Evolutionary conservation across 2,329 filamentous ascomycete genomes (phyloP), one percentile per base, ranked within the genome.

Genomic region (Fusarium nanum): DNA sequence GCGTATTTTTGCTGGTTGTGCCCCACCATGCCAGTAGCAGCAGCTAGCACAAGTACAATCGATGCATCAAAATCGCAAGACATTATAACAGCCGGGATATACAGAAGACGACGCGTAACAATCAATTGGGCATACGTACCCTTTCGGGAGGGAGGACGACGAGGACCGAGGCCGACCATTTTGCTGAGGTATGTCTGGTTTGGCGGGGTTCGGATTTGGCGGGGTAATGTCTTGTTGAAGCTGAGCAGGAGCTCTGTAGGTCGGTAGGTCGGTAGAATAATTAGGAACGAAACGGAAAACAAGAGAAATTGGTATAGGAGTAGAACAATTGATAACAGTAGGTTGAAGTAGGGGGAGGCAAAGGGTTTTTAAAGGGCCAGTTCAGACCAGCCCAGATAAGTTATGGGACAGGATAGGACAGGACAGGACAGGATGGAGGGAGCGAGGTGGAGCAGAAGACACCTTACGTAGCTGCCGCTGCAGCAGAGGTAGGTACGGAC

Each of bases 141-240:
- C 87, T 92, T 93, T 73, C 84, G 81, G 75, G 82, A 83, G 74
- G 83, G 83, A 71, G 83, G 83, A 77, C 81, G 83, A 77, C 83
- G 82, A 75, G 83, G 83, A 79, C 84, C 84, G 68, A 85, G 79
- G 70, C 83, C 83, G 74, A 85, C 84, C 84, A 86, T 86, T 77
- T 79, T 84, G 79, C 70, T 25, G 46, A 60, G 68, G 53, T 75
- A 60, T 66, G 64, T 72, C 73, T 78, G 70, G 71, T 73, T 73
- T 77, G 71, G 73, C 72, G 78, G 77, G 80, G 78, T 77, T 72
- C 77, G 77, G 76, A 77, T 77, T 72, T 78, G 77, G 78, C 77
- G 78, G 79, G 79, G 78, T 78, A 79, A 73, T 64, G 46, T 59
- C 56, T 59, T 67, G 64, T 53, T 60, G 60, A 60, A 67, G 73